Percentiles rank a stretch among this genome's conserved stretches.
phyloP scores from a whole-genome alignment of 495 filamentous ascomycete species.

The Wilcoxina mikolae region DNA sequence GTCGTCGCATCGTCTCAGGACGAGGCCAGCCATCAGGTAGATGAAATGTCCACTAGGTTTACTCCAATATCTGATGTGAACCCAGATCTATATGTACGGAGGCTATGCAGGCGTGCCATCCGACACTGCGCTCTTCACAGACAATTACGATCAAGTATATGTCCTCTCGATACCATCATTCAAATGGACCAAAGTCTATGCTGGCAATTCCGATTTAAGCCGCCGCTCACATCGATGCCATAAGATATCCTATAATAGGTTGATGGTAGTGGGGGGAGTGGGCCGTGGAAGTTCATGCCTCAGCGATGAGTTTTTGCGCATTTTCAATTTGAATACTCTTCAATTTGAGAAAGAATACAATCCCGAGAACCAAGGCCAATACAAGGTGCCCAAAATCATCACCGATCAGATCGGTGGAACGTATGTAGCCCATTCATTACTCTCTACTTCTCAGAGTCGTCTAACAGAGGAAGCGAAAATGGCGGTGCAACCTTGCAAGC shows the following conservation, averaged over 20 bases:
- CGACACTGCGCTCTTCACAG: no score
- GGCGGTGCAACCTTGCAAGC: no score
- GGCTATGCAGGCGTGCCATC: no score
- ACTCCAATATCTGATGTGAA: neutral
- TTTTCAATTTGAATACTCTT: conserved; percentile 49
- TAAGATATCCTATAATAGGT: conserved; percentile 55
- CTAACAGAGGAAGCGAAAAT: no score
- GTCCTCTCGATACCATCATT: conserved; percentile 63
- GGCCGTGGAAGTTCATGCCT: no score
- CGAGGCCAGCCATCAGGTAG: conserved; percentile 10
- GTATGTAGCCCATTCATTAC: neutral
- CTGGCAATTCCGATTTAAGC: conserved; percentile 31
- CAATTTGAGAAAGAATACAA: conserved; percentile 47
- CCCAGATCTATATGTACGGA: conserved; percentile 65
- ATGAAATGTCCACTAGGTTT: neutral
- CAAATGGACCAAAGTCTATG: conserved; percentile 51
- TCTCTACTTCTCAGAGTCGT: no score
- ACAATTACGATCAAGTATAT: conserved; percentile 39
- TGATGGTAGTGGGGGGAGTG: conserved; percentile 55
- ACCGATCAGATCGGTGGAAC: neutral
- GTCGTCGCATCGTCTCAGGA: conserved; percentile 49
- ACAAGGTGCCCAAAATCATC: conserved; percentile 42
- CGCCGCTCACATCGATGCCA: conserved; percentile 51
- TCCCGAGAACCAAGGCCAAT: conserved; percentile 41
- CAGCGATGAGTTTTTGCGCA: conserved; percentile 41